Evolutionary conservation across 2,329 filamentous ascomycete species (phyloP).

Genomic region (Aspergillus latus): DNA sequence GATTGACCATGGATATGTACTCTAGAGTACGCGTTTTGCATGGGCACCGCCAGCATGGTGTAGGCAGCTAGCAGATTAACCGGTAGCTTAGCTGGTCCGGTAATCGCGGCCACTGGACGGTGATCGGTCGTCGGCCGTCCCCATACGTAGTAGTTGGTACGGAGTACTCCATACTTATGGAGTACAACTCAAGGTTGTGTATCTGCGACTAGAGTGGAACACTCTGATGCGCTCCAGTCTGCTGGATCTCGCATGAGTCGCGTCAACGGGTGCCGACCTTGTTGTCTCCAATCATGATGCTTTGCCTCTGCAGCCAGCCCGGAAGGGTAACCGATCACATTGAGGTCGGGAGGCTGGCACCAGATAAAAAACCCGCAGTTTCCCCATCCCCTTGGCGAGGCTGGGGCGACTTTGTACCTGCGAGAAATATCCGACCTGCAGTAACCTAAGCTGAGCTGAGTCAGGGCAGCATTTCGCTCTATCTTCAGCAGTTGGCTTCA

Average conservation of each 20-base stretch:
- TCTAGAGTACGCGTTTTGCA: background rate
- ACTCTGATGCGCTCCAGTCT: background rate
- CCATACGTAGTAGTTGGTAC: background rate
- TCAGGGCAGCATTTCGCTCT: no score
- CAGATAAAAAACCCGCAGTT: conserved; percentile 6
- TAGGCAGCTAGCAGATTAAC: background rate
- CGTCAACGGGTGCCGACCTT: background rate
- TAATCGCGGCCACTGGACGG: conserved; percentile 1
- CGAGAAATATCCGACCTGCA: conserved; percentile 6
- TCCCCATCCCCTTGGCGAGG: conserved; percentile 1
- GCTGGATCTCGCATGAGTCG: background rate
- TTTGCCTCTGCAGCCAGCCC: conserved; percentile 19
- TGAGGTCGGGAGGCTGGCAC: background rate
- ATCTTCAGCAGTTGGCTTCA: background rate
- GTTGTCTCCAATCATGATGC: conserved; percentile 19
- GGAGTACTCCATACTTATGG: background rate
- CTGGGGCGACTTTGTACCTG: conserved; percentile 2
- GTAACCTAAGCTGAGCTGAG: background rate
- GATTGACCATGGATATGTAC: background rate
- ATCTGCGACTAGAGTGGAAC: background rate
- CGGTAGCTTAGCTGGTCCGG: conserved; percentile 1
- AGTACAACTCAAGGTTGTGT: background rate
- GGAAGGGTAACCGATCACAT: conserved; percentile 16
- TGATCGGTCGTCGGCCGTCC: background rate
- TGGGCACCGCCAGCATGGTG: background rate